These are phyloP conservation scores for Phytopythium oedochilum DNA, from an alignment of 352 stramenopile genomes.

Conservation along the genomic window DNA sequence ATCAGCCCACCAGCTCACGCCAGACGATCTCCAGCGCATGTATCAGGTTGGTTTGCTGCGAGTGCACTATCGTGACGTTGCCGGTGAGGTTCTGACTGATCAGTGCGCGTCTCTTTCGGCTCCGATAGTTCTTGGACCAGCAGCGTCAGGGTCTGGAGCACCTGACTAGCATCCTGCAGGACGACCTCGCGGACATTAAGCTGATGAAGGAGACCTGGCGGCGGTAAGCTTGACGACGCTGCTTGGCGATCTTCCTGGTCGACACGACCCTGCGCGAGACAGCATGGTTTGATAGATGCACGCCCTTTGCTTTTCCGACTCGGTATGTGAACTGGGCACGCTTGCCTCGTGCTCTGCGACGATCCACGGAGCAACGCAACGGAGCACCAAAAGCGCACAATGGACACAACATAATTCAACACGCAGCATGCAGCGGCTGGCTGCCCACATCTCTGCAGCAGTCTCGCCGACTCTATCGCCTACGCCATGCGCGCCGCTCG, in stretches of 20 bases:
- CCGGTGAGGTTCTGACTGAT: neutral
- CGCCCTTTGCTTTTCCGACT: neutral
- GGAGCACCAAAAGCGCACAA: neutral
- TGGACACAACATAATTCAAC: slow-evolving; percentile 3
- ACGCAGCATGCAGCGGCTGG: neutral
- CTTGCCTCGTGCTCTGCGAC: neutral
- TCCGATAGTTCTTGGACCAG: slow-evolving; percentile 70
- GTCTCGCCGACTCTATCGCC: neutral
- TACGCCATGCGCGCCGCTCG: neutral
- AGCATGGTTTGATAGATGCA: slow-evolving; percentile 8
- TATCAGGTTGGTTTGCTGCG: slow-evolving; percentile 39
- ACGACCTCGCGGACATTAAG: slow-evolving; percentile 83
- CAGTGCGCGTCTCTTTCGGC: slow-evolving; percentile 7
- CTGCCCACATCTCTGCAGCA: neutral
- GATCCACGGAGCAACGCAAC: neutral
- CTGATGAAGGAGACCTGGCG: slow-evolving; percentile 86
- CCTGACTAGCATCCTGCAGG: slow-evolving; percentile 76
- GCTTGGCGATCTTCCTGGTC: no score
- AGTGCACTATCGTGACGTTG: neutral
- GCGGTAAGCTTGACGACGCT: slow-evolving; percentile 25
- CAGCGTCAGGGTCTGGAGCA: slow-evolving; percentile 82
- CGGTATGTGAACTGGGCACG: neutral
- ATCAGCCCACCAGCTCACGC: slow-evolving; percentile 51
- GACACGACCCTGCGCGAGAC: no score
- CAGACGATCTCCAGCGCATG: slow-evolving; percentile 68